A percentile compares a stretch with the other conserved stretches of the same genome.
Conservation (phyloP, 2,329 filamentous ascomycete species). For the Apiospora aurea region DNA sequence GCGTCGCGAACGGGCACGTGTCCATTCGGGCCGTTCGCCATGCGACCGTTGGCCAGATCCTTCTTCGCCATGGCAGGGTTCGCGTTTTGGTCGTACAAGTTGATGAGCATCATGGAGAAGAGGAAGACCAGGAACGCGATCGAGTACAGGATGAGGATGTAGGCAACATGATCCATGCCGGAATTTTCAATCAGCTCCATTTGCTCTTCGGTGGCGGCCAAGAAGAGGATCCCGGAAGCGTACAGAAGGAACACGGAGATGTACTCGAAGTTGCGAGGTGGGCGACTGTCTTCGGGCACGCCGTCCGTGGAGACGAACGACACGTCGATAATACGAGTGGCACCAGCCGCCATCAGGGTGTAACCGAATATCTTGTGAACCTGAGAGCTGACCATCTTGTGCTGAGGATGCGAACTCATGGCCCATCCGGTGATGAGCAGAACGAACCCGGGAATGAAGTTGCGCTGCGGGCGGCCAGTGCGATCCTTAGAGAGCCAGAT, state of each 20-base stretch:
- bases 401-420: slow-evolving; percentile 92
- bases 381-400: slow-evolving; percentile 82
- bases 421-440: slow-evolving; percentile 93
- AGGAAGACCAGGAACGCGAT: slow-evolving; percentile 91
- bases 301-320: slow-evolving; percentile 84
- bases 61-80: slow-evolving; percentile 47
- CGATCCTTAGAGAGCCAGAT: slow-evolving; percentile 89
- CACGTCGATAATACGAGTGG: slow-evolving; percentile 88
- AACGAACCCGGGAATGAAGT: slow-evolving; percentile 91
- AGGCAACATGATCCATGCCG: slow-evolving; percentile 86
- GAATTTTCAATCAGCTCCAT: slow-evolving; percentile 79
- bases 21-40: slow-evolving; percentile 43
- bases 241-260: slow-evolving; percentile 79
- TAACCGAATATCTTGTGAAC: slow-evolving; percentile 92
- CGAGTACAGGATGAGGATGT: slow-evolving; percentile 90
- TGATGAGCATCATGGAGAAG: slow-evolving; percentile 85
- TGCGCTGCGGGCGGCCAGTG: slow-evolving; percentile 86
- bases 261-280: slow-evolving; percentile 75
- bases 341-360: slow-evolving; percentile 88
- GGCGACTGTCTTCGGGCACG: slow-evolving; percentile 69
- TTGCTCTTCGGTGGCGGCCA: slow-evolving; percentile 97
- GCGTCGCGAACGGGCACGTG: slow-evolving; percentile 69
- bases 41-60: slow-evolving; percentile 46
- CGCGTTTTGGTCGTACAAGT: slow-evolving; percentile 75
- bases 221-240: slow-evolving; percentile 93